Percentiles rank a stretch among this genome's conserved stretches.
Conservation (phyloP, 148 eudicot species). For the Mesembryanthemum crystallinum region DNA sequence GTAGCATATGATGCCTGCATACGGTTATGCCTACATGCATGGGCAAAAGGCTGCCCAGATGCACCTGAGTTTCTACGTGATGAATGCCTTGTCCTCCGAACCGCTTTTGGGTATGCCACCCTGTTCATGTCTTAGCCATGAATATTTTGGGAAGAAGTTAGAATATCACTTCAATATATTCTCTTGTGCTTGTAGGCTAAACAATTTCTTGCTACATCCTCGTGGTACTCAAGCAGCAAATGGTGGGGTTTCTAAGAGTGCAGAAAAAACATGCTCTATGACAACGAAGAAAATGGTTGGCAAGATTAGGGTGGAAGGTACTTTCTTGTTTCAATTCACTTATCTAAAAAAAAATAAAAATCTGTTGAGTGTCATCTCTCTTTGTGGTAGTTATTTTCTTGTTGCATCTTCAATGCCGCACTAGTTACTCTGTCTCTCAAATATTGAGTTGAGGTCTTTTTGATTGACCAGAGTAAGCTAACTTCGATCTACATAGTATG, state of each 20-base stretch:
- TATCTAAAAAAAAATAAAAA: too few relatives aligned
- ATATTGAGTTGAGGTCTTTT: too few relatives aligned
- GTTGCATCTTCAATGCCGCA: neutral
- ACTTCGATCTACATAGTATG: neutral
- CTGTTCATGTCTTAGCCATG: neutral
- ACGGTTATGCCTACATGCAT: slow-evolving; percentile 72
- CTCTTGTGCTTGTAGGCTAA: slow-evolving; percentile 40
- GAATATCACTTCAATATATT: neutral
- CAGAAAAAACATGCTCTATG: slow-evolving; percentile 42
- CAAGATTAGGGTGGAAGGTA: slow-evolving; percentile 82
- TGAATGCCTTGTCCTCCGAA: slow-evolving; percentile 69
- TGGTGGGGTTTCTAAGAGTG: slow-evolving; percentile 24
- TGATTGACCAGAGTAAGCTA: neutral
- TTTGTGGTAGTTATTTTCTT: neutral
- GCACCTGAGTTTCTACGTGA: slow-evolving; percentile 79
- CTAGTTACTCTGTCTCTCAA: neutral
- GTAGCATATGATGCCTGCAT: slow-evolving; percentile 87
- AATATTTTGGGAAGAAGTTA: too few relatives aligned
- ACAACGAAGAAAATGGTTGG: slow-evolving; percentile 55
- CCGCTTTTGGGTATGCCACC: slow-evolving; percentile 73
- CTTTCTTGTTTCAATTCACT: slow-evolving; percentile 4
- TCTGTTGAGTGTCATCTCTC: neutral
- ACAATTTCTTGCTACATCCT: slow-evolving; percentile 69
- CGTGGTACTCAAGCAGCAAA: slow-evolving; percentile 41
- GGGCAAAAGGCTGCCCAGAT: slow-evolving; percentile 76